Evolutionary conservation across 768 basidiomycete species (phyloP), one percentile per base, ranked within the genome.

Genomic region (Leucocoprinus leucothites): DNA sequence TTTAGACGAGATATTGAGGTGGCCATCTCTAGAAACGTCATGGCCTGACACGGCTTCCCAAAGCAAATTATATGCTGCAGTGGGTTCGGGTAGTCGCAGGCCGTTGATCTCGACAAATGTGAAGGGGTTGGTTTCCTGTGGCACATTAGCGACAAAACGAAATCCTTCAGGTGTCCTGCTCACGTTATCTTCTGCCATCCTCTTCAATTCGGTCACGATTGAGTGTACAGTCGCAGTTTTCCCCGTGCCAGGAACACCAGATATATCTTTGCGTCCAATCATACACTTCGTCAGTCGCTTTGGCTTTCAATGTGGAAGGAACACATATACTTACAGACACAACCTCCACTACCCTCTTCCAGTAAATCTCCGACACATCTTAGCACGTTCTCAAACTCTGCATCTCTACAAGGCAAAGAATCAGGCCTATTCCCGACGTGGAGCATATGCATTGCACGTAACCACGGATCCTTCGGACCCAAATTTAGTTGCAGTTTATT

Each of bases 61-160:
- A 1, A 99, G 82, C 9, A 95, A 77, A 48, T 80, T 84, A 65
- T 98, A 99, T 1, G 96, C 95, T 2, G 90, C 89, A n/a, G 86
- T 75, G 1, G 97, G 94, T 56, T 97, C 94, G 0, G 94, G 90
- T 42, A 98, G 87, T 63, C 85, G 87, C 54, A 99, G 83, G 1
- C 97, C 97, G 63, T 98, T 98, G 64, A 99, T 96, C 65, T 99
- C 97, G 58, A 98, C 92, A 62, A 95, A 99, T 0, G 89, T 92
- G 69, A 99, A 98, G 0, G 94, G 91, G 59, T 89, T 87, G 7
- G 85, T 86, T 79, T 98, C 95, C 94, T 97, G 63, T 18, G 55
- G 18, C 21, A 40, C 46, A 2, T 13, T 14, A 53, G 19, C 48
- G 16, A 51, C 21, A 53, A 48, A 14, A 49, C 16, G 14, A 1